Conservation (phyloP, 148 eudicot species). For the Spergularia bocconei region DNA sequence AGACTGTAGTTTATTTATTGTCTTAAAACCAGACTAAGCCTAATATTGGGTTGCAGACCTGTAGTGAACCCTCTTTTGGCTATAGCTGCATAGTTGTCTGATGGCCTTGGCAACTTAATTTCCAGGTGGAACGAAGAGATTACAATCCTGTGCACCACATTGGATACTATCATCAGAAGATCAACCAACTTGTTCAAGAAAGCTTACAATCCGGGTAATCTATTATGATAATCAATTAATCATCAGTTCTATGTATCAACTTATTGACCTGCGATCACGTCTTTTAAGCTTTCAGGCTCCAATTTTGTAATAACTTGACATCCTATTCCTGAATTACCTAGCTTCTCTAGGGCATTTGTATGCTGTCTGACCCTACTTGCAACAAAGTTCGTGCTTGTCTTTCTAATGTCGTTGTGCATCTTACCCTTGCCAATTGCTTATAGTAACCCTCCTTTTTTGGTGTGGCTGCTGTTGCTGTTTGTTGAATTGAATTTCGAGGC, state of each 20-base stretch:
- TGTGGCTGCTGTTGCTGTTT: not conserved
- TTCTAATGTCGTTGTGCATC: not conserved
- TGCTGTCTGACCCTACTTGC: slow-evolving; percentile 1
- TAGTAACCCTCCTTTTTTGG: not conserved
- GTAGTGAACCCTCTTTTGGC: not conserved
- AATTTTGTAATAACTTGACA: not conserved
- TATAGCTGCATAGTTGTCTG: slow-evolving; percentile 2
- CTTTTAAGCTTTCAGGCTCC: not conserved
- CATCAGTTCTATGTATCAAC: not conserved
- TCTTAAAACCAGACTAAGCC: not conserved
- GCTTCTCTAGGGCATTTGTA: not conserved
- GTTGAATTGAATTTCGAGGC: not conserved
- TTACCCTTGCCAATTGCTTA: not conserved
- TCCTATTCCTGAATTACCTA: not conserved
- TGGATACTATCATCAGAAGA: slow-evolving; percentile 72
- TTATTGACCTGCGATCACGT: not conserved
- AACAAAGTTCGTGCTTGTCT: not conserved
- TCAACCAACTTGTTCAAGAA: slow-evolving; percentile 59
- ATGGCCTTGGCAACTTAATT: slow-evolving; percentile 15
- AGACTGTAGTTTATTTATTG: not conserved
- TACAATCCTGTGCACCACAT: slow-evolving; percentile 73
- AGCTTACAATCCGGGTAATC: slow-evolving; percentile 64
- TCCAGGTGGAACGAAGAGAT: slow-evolving; percentile 63
- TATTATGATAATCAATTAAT: not conserved
- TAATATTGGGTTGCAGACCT: not conserved